These are phyloP conservation scores for Alisma plantagoaquatica DNA, from an alignment of 106 monocot genomes.

Conservation along the genomic window DNA sequence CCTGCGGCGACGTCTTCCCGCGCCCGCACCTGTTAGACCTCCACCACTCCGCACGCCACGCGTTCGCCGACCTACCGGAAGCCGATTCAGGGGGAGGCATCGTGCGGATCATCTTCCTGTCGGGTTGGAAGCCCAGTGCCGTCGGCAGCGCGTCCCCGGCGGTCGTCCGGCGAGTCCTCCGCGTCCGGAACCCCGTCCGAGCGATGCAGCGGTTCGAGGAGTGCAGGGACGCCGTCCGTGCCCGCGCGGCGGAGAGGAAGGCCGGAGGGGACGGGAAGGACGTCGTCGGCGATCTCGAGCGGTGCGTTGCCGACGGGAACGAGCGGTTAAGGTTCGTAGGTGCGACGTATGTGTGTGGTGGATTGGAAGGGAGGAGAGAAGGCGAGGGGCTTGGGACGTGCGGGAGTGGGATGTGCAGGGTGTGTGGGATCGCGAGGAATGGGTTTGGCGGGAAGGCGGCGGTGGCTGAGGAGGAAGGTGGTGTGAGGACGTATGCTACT, in stretches of 20 bases:
- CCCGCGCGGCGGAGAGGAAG: slow-evolving; percentile 18
- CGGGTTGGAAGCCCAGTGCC: slow-evolving; percentile 27
- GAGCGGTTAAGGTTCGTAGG: slow-evolving; percentile 56
- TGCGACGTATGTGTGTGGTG: slow-evolving; percentile 36
- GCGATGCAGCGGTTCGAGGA: slow-evolving; percentile 51
- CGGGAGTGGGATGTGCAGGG: slow-evolving; percentile 40
- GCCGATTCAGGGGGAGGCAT: slow-evolving; percentile 45
- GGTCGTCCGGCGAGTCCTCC: slow-evolving; percentile 34
- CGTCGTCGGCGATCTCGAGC: slow-evolving; percentile 17
- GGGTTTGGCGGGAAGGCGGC: too few relatives aligned
- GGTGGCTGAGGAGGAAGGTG: too few relatives aligned
- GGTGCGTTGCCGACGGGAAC: slow-evolving; percentile 64
- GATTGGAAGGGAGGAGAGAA: too few relatives aligned
- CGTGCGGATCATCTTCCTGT: slow-evolving; percentile 47
- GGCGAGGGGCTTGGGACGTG: slow-evolving; percentile 2
- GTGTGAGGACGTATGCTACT: slow-evolving; percentile 33
- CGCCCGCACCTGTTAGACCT: slow-evolving; percentile 36
- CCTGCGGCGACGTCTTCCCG: slow-evolving; percentile 25
- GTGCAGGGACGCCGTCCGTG: slow-evolving; percentile 44
- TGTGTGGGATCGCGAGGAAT: slow-evolving; percentile 46
- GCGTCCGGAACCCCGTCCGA: slow-evolving; percentile 36
- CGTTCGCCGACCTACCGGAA: slow-evolving; percentile 35
- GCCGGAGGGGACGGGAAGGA: slow-evolving; percentile 6
- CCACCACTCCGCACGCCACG: slow-evolving; percentile 33
- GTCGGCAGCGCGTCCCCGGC: not conserved